These are phyloP conservation scores for Mucor racemosus DNA, from an alignment of 371 early-diverging fungal species.

Conservation along the genomic window DNA sequence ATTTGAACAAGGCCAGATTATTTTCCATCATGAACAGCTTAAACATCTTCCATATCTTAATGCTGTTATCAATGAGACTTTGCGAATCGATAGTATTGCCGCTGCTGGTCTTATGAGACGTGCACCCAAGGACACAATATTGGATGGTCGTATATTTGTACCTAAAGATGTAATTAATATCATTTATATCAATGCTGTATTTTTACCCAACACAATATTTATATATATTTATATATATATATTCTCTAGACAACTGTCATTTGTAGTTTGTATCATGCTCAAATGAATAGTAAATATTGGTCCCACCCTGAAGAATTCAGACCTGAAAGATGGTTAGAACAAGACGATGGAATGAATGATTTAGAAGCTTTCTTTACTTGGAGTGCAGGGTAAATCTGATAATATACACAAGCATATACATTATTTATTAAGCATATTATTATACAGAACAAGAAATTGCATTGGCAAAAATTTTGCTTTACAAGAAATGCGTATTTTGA, in stretches of 20 bases:
- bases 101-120: slow-evolving; percentile 29
- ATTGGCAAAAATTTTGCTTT: slow-evolving; percentile 57
- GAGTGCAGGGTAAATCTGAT: slow-evolving; percentile 20
- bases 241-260: slow-evolving; percentile 16
- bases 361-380: slow-evolving; percentile 48
- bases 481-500: slow-evolving; percentile 52
- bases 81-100: slow-evolving; percentile 38
- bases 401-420: not conserved
- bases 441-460: slow-evolving; percentile 46
- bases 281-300: slow-evolving; percentile 36
- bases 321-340: slow-evolving; percentile 44
- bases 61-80: slow-evolving; percentile 45
- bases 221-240: too few species aligned
- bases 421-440: not conserved
- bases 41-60: slow-evolving; percentile 42
- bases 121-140: slow-evolving; percentile 17
- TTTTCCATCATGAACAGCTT: slow-evolving; percentile 40
- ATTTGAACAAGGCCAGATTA: slow-evolving; percentile 10
- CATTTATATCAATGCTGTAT: not conserved
- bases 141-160: slow-evolving; percentile 18
- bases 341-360: slow-evolving; percentile 14
- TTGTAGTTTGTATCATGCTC: slow-evolving; percentile 21
- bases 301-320: slow-evolving; percentile 27
- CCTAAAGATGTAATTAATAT: slow-evolving; percentile 32
- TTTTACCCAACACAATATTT: not conserved